Evolutionary conservation across 2,329 filamentous ascomycete species (phyloP).

Genomic region (Pseudocercospora ulei): DNA sequence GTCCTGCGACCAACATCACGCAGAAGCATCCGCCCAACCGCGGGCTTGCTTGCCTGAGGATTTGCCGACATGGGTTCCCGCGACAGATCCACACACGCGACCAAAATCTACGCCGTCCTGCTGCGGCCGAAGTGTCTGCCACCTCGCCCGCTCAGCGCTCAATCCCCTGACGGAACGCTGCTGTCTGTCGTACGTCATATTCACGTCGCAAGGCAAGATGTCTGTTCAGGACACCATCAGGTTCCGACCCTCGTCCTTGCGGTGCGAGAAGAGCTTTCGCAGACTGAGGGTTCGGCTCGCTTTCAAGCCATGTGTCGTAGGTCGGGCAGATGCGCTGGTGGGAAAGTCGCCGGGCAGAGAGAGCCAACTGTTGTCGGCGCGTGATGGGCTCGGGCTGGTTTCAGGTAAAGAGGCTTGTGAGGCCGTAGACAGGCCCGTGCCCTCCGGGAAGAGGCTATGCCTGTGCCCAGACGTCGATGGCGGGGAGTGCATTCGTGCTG

Average conservation of each 20-base stretch:
- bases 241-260: constrained; percentile 12
- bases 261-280: constrained; percentile 14
- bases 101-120: constrained; percentile 6
- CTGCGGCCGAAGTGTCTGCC: constrained; percentile 10
- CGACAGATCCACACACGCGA: constrained; percentile 10
- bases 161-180: neutral
- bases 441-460: constrained; percentile 19
- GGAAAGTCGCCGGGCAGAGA: constrained; percentile 8
- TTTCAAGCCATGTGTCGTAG: constrained; percentile 13
- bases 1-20: too few species aligned
- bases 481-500: constrained; percentile 2
- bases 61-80: constrained; percentile 7
- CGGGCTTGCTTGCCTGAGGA: too few species aligned
- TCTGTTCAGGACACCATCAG: constrained; percentile 12
- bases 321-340: neutral
- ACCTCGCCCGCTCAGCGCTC: neutral
- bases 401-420: constrained; percentile 14
- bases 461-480: constrained; percentile 11
- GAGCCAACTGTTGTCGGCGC: constrained; percentile 11
- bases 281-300: constrained; percentile 17
- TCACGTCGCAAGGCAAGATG: too few species aligned
- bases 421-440: constrained; percentile 15
- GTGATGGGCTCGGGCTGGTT: constrained; percentile 5
- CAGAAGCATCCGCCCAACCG: too few species aligned
- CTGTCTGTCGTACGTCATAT: constrained; percentile 1